phyloP scores from a whole-genome alignment of 495 filamentous ascomycete genomes.

The Penicillium herquei region DNA sequence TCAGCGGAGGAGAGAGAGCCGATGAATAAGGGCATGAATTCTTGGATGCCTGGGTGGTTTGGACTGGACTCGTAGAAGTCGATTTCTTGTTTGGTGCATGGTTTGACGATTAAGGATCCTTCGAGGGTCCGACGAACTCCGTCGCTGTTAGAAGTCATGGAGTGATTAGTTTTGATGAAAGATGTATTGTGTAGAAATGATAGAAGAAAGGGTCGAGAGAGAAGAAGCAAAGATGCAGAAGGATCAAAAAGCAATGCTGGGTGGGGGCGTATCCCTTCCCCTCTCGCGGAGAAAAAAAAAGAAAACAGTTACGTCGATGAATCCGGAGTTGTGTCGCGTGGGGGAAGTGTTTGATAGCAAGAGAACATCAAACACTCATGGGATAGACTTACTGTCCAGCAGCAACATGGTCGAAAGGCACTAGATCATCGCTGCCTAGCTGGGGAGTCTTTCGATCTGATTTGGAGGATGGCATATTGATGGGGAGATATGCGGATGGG shows the following conservation, averaged over 20 bases:
- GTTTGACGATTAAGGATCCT: slow-evolving; percentile 90
- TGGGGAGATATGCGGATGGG: slow-evolving; percentile 1
- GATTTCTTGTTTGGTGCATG: slow-evolving; percentile 82
- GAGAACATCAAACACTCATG: neutral
- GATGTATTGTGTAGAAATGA: neutral
- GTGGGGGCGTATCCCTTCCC: neutral
- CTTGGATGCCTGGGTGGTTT: slow-evolving; percentile 66
- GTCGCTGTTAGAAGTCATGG: slow-evolving; percentile 55
- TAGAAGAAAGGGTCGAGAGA: neutral
- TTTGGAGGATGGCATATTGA: slow-evolving; percentile 39
- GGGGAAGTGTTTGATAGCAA: neutral
- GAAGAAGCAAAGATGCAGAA: neutral
- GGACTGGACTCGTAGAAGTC: slow-evolving; percentile 84
- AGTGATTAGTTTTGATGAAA: slow-evolving; percentile 5
- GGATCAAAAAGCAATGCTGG: neutral
- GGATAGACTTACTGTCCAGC: slow-evolving; percentile 85
- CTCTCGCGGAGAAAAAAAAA: neutral
- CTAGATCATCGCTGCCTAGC: slow-evolving; percentile 53
- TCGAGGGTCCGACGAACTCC: slow-evolving; percentile 84
- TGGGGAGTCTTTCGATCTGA: slow-evolving; percentile 37
- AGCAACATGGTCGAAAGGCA: slow-evolving; percentile 76
- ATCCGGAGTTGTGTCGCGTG: slow-evolving; percentile 7
- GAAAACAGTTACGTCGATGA: neutral
- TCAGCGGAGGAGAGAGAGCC: slow-evolving; percentile 65
- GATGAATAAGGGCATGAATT: slow-evolving; percentile 80